These are phyloP conservation scores for Podospora pseudopauciseta DNA, from an alignment of 495 filamentous ascomycete genomes.

Conservation along the genomic window DNA sequence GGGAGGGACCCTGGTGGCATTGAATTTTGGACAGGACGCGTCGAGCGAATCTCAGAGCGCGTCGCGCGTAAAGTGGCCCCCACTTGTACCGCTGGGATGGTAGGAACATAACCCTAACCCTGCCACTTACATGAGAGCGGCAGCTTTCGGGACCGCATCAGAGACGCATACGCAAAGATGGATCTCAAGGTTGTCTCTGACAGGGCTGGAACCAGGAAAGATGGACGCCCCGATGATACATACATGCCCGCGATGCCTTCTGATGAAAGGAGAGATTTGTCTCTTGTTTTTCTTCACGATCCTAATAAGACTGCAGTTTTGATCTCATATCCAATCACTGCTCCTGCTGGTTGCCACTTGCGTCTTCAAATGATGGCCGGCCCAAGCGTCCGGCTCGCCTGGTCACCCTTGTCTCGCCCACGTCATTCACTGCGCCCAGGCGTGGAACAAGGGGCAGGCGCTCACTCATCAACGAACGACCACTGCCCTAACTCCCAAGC, in stretches of 20 bases:
- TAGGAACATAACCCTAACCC: conserved; percentile 5
- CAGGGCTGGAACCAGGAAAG: neutral
- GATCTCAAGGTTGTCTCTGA: too few species aligned
- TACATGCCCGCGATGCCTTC: too few species aligned
- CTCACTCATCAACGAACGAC: neutral
- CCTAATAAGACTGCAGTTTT: neutral
- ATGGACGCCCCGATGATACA: neutral
- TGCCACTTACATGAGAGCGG: neutral
- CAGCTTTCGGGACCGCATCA: neutral
- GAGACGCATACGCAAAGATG: neutral
- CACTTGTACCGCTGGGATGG: neutral
- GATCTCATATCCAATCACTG: neutral
- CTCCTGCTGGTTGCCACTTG: neutral
- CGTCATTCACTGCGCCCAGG: conserved; percentile 3
- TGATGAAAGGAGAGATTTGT: too few species aligned
- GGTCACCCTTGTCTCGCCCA: neutral
- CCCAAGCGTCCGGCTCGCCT: neutral
- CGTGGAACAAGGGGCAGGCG: neutral
- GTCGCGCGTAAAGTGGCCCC: conserved; percentile 19
- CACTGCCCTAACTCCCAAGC: neutral
- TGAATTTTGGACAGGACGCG: conserved; percentile 10
- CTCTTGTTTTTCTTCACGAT: neutral
- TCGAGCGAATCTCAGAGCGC: conserved; percentile 2
- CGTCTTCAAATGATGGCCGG: neutral
- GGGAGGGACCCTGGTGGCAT: neutral